Evolutionary conservation across 345 rosid species (phyloP).

Genomic region (Kandelia obovata): DNA sequence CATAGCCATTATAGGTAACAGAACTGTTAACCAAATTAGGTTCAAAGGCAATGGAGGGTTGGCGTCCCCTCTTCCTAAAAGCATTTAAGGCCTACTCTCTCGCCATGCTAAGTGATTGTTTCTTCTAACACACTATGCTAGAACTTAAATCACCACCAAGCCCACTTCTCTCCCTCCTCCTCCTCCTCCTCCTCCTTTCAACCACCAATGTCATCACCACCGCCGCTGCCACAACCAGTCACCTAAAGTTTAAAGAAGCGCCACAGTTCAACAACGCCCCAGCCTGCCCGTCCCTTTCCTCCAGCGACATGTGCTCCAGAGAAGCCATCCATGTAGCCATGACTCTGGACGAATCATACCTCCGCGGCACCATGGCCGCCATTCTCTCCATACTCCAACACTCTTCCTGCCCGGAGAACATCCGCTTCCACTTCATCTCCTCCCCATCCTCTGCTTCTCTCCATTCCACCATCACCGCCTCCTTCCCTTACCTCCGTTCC

Average conservation of each 20-base stretch:
- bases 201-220: not conserved
- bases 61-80: not conserved
- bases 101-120: not conserved
- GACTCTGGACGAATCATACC: slow-evolving; percentile 31
- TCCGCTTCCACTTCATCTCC: slow-evolving; percentile 36
- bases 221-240: not conserved
- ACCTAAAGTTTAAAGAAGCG: slow-evolving; percentile 25
- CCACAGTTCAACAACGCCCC: slow-evolving; percentile 30
- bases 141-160: not conserved
- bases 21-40: not conserved
- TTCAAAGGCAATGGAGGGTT: not conserved
- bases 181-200: not conserved
- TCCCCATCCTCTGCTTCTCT: slow-evolving; percentile 27
- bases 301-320: slow-evolving; percentile 9
- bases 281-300: slow-evolving; percentile 15
- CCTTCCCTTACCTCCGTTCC: slow-evolving; percentile 40
- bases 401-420: slow-evolving; percentile 42
- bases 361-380: slow-evolving; percentile 42
- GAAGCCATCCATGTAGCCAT: slow-evolving; percentile 38
- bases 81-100: not conserved
- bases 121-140: not conserved
- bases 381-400: slow-evolving; percentile 37
- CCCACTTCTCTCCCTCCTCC: not conserved
- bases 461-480: slow-evolving; percentile 24
- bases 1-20: too few relatives aligned